phyloP scores from a whole-genome alignment of 371 early-diverging fungal species.

The Rhizopus sp. region DNA sequence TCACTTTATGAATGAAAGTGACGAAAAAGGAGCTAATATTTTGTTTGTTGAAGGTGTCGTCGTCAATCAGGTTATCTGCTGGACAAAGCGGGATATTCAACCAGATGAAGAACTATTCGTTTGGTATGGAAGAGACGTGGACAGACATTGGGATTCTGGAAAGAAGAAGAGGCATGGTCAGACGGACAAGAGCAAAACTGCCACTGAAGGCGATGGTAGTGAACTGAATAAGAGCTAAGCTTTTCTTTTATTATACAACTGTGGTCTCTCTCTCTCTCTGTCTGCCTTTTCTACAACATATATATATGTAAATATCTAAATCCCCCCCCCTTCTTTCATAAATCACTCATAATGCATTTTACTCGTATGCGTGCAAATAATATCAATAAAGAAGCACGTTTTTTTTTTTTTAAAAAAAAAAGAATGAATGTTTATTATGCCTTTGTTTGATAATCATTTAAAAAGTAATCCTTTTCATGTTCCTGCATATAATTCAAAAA shows the following conservation, averaged over 20 bases:
- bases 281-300: no score
- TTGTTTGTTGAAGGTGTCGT: constrained; percentile 20
- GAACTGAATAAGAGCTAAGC: no score
- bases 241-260: no score
- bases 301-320: no score
- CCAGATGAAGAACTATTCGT: constrained; percentile 82
- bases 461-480: constrained; percentile 34
- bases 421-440: background rate
- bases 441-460: constrained; percentile 19
- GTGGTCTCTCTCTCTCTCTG: no score
- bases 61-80: constrained; percentile 84
- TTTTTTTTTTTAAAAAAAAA: no score
- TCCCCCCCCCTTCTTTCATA: no score
- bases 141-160: constrained; percentile 34
- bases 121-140: constrained; percentile 66
- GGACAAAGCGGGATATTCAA: constrained; percentile 66
- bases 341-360: no score
- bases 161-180: background rate
- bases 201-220: no score
- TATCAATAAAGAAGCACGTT: background rate
- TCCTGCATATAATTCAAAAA: constrained; percentile 36
- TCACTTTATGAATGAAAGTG: constrained; percentile 89
- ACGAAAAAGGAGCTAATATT: constrained; percentile 50
- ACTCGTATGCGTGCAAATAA: no score
- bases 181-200: background rate